Evolutionary conservation across 2,329 filamentous ascomycete genomes (phyloP).

Genomic region (Exophiala calicioides): DNA sequence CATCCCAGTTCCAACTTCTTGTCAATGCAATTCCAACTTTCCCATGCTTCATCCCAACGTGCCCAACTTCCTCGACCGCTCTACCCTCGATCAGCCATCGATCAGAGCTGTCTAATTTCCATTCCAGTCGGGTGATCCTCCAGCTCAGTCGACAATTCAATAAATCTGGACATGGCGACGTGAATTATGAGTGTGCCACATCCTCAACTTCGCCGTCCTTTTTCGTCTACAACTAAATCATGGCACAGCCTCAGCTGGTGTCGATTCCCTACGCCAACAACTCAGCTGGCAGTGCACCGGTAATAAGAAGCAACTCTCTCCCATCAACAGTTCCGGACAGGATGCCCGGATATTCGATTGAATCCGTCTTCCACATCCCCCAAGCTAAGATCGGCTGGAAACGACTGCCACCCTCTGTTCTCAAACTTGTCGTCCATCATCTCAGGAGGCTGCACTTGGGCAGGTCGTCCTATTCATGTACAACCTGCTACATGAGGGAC

Average conservation of each 20-base stretch:
- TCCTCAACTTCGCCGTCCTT: not conserved
- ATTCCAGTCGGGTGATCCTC: too few relatives aligned
- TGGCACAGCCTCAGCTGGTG: not conserved
- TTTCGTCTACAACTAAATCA: too few relatives aligned
- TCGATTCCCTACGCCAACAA: not conserved
- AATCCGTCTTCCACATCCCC: not conserved
- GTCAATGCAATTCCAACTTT: constrained; percentile 6
- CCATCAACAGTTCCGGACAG: constrained; percentile 1
- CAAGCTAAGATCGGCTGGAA: constrained; percentile 31
- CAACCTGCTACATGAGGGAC: constrained; percentile 57
- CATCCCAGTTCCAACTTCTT: constrained; percentile 13
- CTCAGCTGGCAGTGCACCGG: constrained; percentile 1
- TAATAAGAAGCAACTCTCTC: constrained; percentile 7
- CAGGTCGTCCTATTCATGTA: constrained; percentile 46
- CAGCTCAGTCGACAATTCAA: too few relatives aligned
- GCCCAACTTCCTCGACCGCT: not conserved
- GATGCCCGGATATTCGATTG: not conserved
- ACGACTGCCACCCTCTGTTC: constrained; percentile 55
- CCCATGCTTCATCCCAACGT: not conserved
- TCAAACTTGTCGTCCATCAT: constrained; percentile 56
- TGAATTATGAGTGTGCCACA: not conserved
- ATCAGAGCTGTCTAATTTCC: too few relatives aligned
- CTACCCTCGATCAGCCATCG: not conserved
- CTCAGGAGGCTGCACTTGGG: constrained; percentile 49
- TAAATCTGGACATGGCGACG: not conserved